Base-by-base conservation (phyloP, 805 yeast genomes). In the Lachancea mirantina region DNA sequence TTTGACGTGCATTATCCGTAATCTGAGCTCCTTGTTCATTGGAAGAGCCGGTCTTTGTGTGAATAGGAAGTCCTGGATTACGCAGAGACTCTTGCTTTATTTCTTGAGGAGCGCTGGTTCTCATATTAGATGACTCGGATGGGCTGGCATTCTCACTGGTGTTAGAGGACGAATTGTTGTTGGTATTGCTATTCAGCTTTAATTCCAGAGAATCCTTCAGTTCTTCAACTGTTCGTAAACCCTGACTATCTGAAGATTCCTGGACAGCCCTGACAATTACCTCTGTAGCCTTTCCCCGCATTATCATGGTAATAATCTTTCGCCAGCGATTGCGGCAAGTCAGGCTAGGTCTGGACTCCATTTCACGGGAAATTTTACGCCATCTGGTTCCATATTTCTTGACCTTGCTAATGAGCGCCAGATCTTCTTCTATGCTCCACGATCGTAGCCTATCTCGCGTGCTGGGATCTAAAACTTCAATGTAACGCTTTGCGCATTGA, bases 251-350 rank as follows among this genome's bases (percentile, higher is more conserved):
- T 3, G 37, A 28, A 6, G 32, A 28, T 19, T 28, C 38, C 17
- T 34, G 38, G 10, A 81, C 81, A 32, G 81, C 84, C 35, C 59
- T 57, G 46, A 67, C 68, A 27, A 82, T 72, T 16, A 62, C 64
- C 5, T 67, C 65, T 25, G 65, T 55, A 0, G 88, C 85, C 43
- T 71, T 69, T 19, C 78, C 78, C 51, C 83, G 59, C 4, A 76
- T 84, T 23, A 81, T 84, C 43, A 75, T 76, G 1, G 88, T 80
- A 37, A 81, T 79, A 20, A 84, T 72, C 49, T 83, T 85, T 45
- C 96, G 70, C 96, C 96, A 88, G 41, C 96, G 68, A 58, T 88
- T 88, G 41, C 97, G 66, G 55, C 96, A 87, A 1, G 95, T 84
- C 36, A 88, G 68, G 41, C 92, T 78, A 4, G 96, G 94, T 35